phyloP scores from a whole-genome alignment of 2,329 filamentous ascomycete species.

The Aspergillus sp. region DNA sequence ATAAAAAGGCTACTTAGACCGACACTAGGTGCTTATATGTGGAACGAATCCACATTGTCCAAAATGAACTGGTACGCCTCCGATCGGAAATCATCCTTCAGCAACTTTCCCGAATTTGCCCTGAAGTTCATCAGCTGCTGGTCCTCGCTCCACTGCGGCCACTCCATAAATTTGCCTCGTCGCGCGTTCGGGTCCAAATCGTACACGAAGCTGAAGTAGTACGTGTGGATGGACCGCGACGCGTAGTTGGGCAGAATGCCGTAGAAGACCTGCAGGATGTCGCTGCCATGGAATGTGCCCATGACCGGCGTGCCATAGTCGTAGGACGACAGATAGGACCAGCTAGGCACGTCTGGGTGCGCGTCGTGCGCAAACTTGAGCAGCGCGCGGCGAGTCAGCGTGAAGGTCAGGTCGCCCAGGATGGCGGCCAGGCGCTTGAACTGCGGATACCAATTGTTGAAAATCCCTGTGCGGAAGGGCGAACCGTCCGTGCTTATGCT shows the following conservation, averaged over 20 bases:
- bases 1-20: background rate
- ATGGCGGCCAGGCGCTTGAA: constrained; percentile 76
- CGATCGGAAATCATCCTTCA: constrained; percentile 52
- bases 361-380: constrained; percentile 49
- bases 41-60: constrained; percentile 21
- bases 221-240: constrained; percentile 59
- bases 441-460: constrained; percentile 74
- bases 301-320: constrained; percentile 68
- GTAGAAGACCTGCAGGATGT: constrained; percentile 68
- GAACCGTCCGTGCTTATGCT: constrained; percentile 59
- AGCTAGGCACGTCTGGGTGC: constrained; percentile 61
- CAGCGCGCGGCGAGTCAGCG: constrained; percentile 66
- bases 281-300: constrained; percentile 73
- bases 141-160: constrained; percentile 55
- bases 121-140: constrained; percentile 55
- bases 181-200: constrained; percentile 67
- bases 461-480: constrained; percentile 66
- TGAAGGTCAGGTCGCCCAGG: constrained; percentile 74
- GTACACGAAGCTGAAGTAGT: constrained; percentile 72
- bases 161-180: constrained; percentile 43
- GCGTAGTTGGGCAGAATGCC: constrained; percentile 64
- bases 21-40: constrained; percentile 19
- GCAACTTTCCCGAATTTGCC: constrained; percentile 34
- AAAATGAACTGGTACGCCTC: constrained; percentile 45
- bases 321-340: constrained; percentile 76